phyloP scores from a whole-genome alignment of 1,139 yeast genomes.

The Suhomyces chickasaworum region DNA sequence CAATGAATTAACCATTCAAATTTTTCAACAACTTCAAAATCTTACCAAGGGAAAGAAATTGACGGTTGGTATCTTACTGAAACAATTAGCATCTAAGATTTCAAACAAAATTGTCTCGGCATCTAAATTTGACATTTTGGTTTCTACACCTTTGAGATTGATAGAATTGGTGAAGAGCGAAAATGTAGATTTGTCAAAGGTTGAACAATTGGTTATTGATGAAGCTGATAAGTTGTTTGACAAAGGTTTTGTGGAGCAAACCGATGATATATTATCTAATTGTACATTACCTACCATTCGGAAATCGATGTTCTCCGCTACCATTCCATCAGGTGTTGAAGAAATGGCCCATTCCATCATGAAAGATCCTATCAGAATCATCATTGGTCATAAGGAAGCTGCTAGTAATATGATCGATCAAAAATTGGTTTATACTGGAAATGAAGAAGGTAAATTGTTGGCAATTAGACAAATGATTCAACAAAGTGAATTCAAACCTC shows the following conservation, averaged over 20 bases:
- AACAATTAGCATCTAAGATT: conserved; percentile 72
- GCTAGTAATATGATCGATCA: conserved; percentile 87
- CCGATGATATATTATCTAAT: conserved; percentile 77
- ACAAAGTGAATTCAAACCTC: conserved; percentile 87
- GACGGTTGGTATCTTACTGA: conserved; percentile 69
- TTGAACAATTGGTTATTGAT: conserved; percentile 80
- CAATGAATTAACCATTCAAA: conserved; percentile 82
- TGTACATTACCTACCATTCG: conserved; percentile 58
- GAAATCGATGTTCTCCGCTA: conserved; percentile 90
- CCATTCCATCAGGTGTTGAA: conserved; percentile 92
- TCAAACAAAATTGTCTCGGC: conserved; percentile 56
- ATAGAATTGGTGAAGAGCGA: conserved; percentile 74
- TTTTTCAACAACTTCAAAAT: conserved; percentile 66
- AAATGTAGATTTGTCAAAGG: conserved; percentile 57
- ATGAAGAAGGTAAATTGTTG: conserved; percentile 89
- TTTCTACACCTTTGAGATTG: conserved; percentile 86
- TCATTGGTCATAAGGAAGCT: conserved; percentile 93
- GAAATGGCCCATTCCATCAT: conserved; percentile 83
- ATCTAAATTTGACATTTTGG: conserved; percentile 74
- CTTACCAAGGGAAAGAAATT: conserved; percentile 58
- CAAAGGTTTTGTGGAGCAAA: conserved; percentile 86
- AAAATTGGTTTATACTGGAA: conserved; percentile 81
- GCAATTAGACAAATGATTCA: conserved; percentile 89
- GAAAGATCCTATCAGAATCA: conserved; percentile 81
- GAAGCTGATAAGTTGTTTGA: conserved; percentile 96